phyloP scores from a whole-genome alignment of 768 basidiomycete species.

The Tylopilus subfusipes region DNA sequence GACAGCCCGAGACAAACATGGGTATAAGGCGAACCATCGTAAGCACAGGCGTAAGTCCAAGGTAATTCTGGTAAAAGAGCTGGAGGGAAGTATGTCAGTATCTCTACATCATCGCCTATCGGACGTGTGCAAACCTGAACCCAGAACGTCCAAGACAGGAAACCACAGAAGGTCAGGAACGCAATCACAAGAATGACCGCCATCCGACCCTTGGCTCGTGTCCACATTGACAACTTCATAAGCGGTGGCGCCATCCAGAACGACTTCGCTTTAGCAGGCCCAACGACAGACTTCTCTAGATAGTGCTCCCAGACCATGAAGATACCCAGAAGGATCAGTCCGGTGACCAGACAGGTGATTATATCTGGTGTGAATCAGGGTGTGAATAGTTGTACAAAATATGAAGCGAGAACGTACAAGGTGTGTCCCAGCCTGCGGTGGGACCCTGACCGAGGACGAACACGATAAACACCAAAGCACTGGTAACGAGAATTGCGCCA shows the following conservation, averaged over 20 bases:
- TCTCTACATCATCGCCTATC: background rate
- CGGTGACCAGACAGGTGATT: conserved; percentile 63
- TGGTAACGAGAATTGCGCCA: conserved; percentile 62
- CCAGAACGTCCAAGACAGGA: conserved; percentile 54
- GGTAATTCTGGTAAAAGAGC: conserved; percentile 72
- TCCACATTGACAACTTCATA: conserved; percentile 63
- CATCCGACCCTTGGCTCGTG: conserved; percentile 55
- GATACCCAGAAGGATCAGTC: conserved; percentile 47
- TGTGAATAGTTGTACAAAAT: conserved; percentile 18
- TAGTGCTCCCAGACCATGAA: conserved; percentile 68
- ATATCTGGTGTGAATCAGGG: conserved; percentile 46
- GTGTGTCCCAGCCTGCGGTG: conserved; percentile 63
- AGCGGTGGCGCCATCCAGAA: conserved; percentile 52
- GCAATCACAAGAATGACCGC: conserved; percentile 58
- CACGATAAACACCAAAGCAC: conserved; percentile 63
- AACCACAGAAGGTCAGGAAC: conserved; percentile 59
- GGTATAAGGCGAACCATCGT: conserved; percentile 62
- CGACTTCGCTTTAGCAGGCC: conserved; percentile 13
- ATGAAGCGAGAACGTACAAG: conserved; percentile 37
- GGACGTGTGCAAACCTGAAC: conserved; percentile 32
- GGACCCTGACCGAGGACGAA: conserved; percentile 71
- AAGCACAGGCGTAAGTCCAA: conserved; percentile 31
- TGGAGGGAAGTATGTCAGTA: conserved; percentile 22
- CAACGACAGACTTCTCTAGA: conserved; percentile 40
- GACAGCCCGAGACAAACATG: conserved; percentile 61